Conservation (phyloP, 345 rosid genomes). For the Populus simonii region DNA sequence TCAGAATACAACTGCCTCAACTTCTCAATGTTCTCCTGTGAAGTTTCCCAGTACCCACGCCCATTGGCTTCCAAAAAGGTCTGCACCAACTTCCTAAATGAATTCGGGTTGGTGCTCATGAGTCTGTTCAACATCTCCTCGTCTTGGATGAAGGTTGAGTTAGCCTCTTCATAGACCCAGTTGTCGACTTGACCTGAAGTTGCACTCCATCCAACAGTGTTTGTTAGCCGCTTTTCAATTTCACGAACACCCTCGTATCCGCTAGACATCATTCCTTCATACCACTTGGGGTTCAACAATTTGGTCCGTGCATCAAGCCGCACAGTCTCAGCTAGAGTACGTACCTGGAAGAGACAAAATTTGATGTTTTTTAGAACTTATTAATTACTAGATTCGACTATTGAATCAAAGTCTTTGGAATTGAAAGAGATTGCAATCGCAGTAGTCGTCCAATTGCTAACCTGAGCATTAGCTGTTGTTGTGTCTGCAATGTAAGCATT, state of each 20-base stretch:
- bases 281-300: slow-evolving; percentile 95
- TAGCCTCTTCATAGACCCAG: slow-evolving; percentile 97
- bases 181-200: slow-evolving; percentile 98
- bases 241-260: slow-evolving; percentile 98
- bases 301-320: slow-evolving; percentile 91
- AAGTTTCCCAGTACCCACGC: slow-evolving; percentile 96
- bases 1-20: slow-evolving; percentile 85
- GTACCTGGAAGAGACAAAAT: slow-evolving; percentile 48
- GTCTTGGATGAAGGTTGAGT: slow-evolving; percentile 87
- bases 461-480: slow-evolving; percentile 97
- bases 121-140: slow-evolving; percentile 90
- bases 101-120: slow-evolving; percentile 83
- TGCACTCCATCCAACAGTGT: slow-evolving; percentile 99
- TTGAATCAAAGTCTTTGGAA: not conserved
- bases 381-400: not conserved
- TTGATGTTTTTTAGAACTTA: slow-evolving; percentile 7
- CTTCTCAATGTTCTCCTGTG: slow-evolving; percentile 72
- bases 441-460: slow-evolving; percentile 18
- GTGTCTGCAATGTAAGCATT: slow-evolving; percentile 93
- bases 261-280: slow-evolving; percentile 94
- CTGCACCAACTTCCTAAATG: slow-evolving; percentile 89
- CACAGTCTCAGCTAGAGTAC: slow-evolving; percentile 84
- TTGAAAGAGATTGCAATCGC: not conserved
- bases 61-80: slow-evolving; percentile 98
- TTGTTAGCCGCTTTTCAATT: slow-evolving; percentile 90